phyloP scores from a whole-genome alignment of 2,329 filamentous ascomycete genomes.

The Scedosporium boydii region DNA sequence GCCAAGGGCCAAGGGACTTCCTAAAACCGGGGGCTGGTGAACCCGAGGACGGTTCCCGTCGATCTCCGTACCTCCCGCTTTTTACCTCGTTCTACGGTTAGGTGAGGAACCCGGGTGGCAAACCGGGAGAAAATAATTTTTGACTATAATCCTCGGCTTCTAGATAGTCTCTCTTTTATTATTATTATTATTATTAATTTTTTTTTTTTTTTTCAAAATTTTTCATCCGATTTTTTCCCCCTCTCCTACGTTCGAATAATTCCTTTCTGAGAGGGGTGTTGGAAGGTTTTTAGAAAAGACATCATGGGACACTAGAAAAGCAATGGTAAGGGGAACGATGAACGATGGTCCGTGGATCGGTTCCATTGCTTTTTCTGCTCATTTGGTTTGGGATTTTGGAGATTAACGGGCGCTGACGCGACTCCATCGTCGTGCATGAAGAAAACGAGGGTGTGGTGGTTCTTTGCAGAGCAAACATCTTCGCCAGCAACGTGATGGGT shows the following conservation, averaged over 20 bases:
- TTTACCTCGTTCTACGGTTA: neutral
- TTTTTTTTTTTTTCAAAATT: too few species aligned
- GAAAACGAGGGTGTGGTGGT: neutral
- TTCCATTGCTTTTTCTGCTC: neutral
- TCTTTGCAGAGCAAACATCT: neutral
- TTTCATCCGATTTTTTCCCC: too few species aligned
- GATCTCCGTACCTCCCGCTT: neutral
- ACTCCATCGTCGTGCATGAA: neutral
- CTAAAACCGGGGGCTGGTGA: neutral
- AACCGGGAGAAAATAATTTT: too few species aligned
- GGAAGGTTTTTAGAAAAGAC: too few species aligned
- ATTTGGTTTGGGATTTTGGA: neutral
- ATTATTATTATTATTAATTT: neutral
- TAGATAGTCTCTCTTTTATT: too few species aligned
- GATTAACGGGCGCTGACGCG: neutral
- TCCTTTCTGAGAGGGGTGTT: too few species aligned
- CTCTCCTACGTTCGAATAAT: too few species aligned
- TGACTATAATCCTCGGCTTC: too few species aligned
- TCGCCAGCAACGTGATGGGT: neutral
- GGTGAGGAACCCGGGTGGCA: too few species aligned
- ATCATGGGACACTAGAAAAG: too few species aligned
- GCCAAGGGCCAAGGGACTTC: neutral
- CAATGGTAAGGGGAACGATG: neutral
- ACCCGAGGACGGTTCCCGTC: conserved; percentile 8
- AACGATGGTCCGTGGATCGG: neutral